Evolutionary conservation across 140 eudicot species (phyloP), one percentile per base, ranked within the genome.

Genomic region (Cichorium intybus): DNA sequence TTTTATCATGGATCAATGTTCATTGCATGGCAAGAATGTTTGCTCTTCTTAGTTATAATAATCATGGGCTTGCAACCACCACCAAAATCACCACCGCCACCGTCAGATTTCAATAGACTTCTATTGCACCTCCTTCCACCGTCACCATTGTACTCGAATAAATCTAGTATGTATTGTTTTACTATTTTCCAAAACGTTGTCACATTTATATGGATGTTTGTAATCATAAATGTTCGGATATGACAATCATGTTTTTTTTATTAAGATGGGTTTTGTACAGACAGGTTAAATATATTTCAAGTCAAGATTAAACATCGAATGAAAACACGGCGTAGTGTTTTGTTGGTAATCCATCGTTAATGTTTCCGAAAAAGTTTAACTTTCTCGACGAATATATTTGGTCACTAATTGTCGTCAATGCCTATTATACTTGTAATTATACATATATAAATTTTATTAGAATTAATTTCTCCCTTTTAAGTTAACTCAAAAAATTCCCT

Each of bases 1-100:
- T 57, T 49, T 49, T 64, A 47, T 50, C 62, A 66, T 66, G 34
- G 55, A 74, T 66, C 69, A 71, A 74, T 74, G 79, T 74, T 74
- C 69, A 66, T 41, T 66, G 79, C 79, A 74, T 74, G 79, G 69
- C 62, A 66, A 74, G 79, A 74, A 74, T 66, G 69, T 74, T 68
- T 74, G 79, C 69, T 67, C 69, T 48, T 66, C 71, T 61, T 62
- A 35, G 2, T 23, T 70, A 60, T 17, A 61, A 52, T 71, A 62
- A 18, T 52, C 55, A 62, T 49, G 39, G 68, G 52, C 8, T 46
- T 31, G 26, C 56, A 10, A 51, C 57, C 31, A 22, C 56, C 6
- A 21, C 31, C 16, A 11, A 5, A 16, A 43, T 18, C 49, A 43
- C 56, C 14, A 17, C 4, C n/a, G n/a, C n/a, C 48, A 41, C 45